Evolutionary conservation across 2,329 filamentous ascomycete species (phyloP), one percentile per base, ranked within the genome.

Genomic region (Beauveria sp.): DNA sequence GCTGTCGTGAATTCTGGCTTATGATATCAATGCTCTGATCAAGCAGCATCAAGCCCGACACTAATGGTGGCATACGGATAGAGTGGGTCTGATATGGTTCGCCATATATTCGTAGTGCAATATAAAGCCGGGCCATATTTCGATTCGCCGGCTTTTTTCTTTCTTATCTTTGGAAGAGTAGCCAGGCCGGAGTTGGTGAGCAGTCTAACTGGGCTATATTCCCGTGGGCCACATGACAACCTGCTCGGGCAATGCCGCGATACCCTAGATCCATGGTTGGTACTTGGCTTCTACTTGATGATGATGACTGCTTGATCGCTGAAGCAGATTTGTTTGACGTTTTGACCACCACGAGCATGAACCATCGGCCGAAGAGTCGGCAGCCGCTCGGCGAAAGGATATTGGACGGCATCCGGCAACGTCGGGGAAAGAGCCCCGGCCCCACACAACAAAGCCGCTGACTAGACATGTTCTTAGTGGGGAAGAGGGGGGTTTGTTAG

Each of bases 311-410:
- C 34, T 38, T 38, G 34, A 16, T 14, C 5, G 12, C 34, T 38
- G 34, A 2, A 4, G 34, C 14, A 38, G 34, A 38, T 5, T 38
- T 16, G 14, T 38, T 38, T 16, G 14, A 38, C 34, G 14, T 38
- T 16, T 38, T 6, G 2, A 38, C n/a, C 12, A 24, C 2, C 22
- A 30, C 24, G 9, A 6, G 14, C 14, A 34, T 28, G 4, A 22
- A 9, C 22, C 47, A 54, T 60, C 58, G 58, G 58, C 58, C 34
- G 34, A 52, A 20, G 14, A 34, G 50, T 61, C 58, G 58, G 58
- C 43, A 10, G 42, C 58, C 51, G 58, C 50, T 55, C 58, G 51
- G 58, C 40, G 40, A 46, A 57, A 47, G n/a, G 18, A 5, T 12
- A 7, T 14, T 22, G 1, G 26, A 24, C 20, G 34, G 22, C 40